These are phyloP conservation scores for Mycena citricolor DNA, from an alignment of 1,284 basidiomycete species.

Conservation along the genomic window DNA sequence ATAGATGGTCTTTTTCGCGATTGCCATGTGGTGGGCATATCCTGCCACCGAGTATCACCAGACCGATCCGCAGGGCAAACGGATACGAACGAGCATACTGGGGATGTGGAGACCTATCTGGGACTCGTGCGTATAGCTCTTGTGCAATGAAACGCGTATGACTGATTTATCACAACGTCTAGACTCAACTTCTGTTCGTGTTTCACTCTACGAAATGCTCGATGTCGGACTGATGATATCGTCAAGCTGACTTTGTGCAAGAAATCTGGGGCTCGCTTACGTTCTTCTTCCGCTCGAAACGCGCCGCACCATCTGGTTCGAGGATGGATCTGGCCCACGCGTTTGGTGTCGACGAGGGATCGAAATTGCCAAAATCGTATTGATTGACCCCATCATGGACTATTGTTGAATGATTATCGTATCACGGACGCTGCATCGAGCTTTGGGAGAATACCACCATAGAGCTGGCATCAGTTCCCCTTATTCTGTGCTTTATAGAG, in stretches of 20 bases:
- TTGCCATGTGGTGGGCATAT: conserved; percentile 83
- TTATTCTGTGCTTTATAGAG: too few relatives aligned
- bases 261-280: conserved; percentile 65
- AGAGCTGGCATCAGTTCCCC: too few relatives aligned
- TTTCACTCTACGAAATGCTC: conserved; percentile 6
- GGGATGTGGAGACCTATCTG: conserved; percentile 65
- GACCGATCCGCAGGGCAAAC: too few relatives aligned
- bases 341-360: conserved; percentile 52
- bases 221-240: not conserved
- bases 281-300: conserved; percentile 42
- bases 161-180: conserved; percentile 6
- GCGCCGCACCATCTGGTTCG: conserved; percentile 29
- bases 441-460: too few relatives aligned
- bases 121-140: conserved; percentile 56
- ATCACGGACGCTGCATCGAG: too few relatives aligned
- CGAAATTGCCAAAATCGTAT: too few relatives aligned
- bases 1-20: conserved; percentile 85
- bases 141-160: conserved; percentile 1
- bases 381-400: too few relatives aligned
- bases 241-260: conserved; percentile 55
- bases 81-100: conserved; percentile 38
- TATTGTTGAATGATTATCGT: too few relatives aligned
- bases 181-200: conserved; percentile 71
- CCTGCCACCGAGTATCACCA: conserved; percentile 72
- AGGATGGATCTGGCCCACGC: conserved; percentile 48